Percentiles rank a stretch among this genome's conserved stretches.
Conservation (phyloP, 1,284 basidiomycete species). For the Moesziomyces sp. region DNA sequence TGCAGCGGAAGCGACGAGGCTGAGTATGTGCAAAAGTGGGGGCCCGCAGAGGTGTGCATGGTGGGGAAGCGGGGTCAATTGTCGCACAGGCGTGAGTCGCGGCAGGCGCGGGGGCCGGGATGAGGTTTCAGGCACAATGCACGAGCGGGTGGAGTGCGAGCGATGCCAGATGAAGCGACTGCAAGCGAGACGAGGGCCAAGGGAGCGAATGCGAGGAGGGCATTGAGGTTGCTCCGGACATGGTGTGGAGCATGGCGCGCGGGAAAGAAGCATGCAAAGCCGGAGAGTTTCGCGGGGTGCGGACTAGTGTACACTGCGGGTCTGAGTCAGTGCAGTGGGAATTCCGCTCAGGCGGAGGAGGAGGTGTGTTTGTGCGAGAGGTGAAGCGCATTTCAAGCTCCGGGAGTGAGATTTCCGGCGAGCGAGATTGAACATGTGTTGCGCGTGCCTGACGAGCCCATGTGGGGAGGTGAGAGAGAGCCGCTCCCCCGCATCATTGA, state of each 20-base stretch:
- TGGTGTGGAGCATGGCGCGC: not conserved
- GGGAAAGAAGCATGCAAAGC: not conserved
- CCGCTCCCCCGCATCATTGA: too few relatives aligned
- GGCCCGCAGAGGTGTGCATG: conserved; percentile 20
- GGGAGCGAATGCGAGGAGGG: not conserved
- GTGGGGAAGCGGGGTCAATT: conserved; percentile 3
- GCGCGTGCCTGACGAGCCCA: not conserved
- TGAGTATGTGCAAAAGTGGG: conserved; percentile 11
- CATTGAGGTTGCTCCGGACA: not conserved
- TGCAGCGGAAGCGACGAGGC: not conserved
- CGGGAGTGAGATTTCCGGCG: not conserved
- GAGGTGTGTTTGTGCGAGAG: not conserved
- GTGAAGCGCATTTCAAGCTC: not conserved
- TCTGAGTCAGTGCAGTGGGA: too few relatives aligned
- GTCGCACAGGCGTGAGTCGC: too few relatives aligned
- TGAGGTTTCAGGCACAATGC: not conserved
- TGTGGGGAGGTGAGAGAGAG: too few relatives aligned
- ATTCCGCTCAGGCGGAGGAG: too few relatives aligned
- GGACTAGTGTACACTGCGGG: too few relatives aligned
- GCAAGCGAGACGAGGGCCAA: not conserved
- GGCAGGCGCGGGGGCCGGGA: too few relatives aligned
- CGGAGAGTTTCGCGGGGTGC: not conserved
- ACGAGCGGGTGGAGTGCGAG: not conserved
- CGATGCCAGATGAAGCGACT: not conserved
- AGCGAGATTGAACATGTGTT: not conserved